phyloP scores from a whole-genome alignment of 805 yeast genomes.

The Torulaspora delbrueckii region DNA sequence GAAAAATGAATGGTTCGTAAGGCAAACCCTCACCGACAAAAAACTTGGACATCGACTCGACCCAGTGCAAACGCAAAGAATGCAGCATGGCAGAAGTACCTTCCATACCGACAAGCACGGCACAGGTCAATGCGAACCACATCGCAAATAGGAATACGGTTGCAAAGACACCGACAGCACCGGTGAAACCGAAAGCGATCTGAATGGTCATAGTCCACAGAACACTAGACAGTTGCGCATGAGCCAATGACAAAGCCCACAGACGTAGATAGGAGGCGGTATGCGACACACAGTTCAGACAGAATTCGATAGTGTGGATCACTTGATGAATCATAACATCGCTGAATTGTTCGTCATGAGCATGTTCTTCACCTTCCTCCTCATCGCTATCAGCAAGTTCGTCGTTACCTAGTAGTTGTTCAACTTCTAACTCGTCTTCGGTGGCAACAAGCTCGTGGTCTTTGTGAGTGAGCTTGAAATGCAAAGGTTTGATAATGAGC shows the following conservation, averaged over 20 bases:
- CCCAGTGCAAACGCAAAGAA: constrained; percentile 74
- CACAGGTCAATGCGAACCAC: constrained; percentile 70
- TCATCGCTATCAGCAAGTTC: constrained; percentile 11
- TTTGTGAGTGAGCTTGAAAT: constrained; percentile 37
- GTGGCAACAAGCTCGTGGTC: constrained; percentile 26
- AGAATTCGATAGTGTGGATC: constrained; percentile 74
- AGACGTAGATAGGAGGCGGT: constrained; percentile 73
- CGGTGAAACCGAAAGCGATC: constrained; percentile 54
- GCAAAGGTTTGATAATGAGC: constrained; percentile 59
- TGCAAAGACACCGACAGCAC: constrained; percentile 50
- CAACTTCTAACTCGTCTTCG: constrained; percentile 15
- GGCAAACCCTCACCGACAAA: constrained; percentile 72
- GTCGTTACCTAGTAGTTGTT: constrained; percentile 15
- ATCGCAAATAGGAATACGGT: constrained; percentile 60
- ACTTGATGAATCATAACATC: constrained; percentile 76
- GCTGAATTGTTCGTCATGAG: constrained; percentile 49
- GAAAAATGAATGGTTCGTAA: constrained; percentile 59
- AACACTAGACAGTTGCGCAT: constrained; percentile 70
- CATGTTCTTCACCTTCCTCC: constrained; percentile 41
- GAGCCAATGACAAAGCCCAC: constrained; percentile 78
- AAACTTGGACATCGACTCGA: constrained; percentile 75
- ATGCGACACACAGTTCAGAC: constrained; percentile 73
- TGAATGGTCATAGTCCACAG: constrained; percentile 72
- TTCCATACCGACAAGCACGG: constrained; percentile 70
- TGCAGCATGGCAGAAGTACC: constrained; percentile 85